Percentiles rank a stretch among this genome's conserved stretches.
Conservation (phyloP, 1,284 basidiomycete species). For the Acaromyces ingoldii region DNA sequence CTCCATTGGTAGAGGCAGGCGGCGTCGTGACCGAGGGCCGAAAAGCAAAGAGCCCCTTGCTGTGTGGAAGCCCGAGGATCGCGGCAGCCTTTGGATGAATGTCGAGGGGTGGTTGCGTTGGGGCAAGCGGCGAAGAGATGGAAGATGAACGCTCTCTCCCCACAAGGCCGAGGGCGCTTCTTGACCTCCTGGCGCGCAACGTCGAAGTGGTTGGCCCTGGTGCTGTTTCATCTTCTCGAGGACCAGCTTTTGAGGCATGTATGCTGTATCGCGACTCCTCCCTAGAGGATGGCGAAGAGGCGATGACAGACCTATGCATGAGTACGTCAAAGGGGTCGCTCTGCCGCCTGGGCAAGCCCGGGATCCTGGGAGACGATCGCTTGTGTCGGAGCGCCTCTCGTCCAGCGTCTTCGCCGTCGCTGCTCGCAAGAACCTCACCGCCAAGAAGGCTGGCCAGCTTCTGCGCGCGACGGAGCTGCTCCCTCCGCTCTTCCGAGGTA, state of each 20-base stretch:
- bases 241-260: too few species aligned
- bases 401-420: neutral
- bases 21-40: too few species aligned
- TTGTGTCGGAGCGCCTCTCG: neutral
- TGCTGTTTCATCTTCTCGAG: too few species aligned
- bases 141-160: too few species aligned
- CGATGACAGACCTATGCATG: too few species aligned
- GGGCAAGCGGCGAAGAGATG: neutral
- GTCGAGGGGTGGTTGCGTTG: neutral
- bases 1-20: neutral
- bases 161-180: too few species aligned
- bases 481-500: slow-evolving; percentile 19
- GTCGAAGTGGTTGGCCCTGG: too few species aligned
- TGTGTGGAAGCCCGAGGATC: neutral
- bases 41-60: neutral
- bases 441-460: slow-evolving; percentile 36
- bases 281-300: too few species aligned
- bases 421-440: slow-evolving; percentile 22
- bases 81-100: slow-evolving; percentile 3
- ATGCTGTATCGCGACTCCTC: too few species aligned
- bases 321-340: neutral
- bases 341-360: neutral
- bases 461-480: slow-evolving; percentile 26
- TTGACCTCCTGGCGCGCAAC: too few species aligned
- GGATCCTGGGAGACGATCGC: neutral